Percentiles rank a stretch among this genome's conserved stretches.
Evolutionary conservation across 352 stramenopile genomes (phyloP).

Genomic region (Pythium brachiatum): DNA sequence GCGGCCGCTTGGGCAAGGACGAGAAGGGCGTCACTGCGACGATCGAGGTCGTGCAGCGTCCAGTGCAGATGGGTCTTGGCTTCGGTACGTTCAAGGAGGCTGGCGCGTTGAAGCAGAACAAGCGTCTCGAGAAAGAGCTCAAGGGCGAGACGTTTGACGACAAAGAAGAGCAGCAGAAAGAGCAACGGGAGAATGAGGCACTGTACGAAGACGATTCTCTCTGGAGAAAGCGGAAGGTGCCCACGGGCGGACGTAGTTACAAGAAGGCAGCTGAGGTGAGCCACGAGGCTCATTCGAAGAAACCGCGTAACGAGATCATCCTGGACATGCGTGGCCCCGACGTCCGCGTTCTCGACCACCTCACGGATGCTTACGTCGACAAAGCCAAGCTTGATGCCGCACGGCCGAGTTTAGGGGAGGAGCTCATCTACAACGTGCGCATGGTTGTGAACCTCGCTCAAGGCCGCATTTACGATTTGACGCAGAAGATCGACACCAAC

Average conservation of each 20-base stretch:
- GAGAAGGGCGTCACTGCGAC: conserved; percentile 91
- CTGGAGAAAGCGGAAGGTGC: conserved; percentile 76
- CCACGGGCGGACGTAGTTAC: conserved; percentile 42
- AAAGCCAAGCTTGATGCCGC: conserved; percentile 37
- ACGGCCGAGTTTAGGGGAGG: conserved; percentile 81
- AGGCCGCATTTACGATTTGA: conserved; percentile 73
- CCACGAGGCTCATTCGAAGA: conserved; percentile 45
- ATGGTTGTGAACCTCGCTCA: conserved; percentile 86
- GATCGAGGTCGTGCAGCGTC: conserved; percentile 93
- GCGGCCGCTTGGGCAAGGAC: conserved; percentile 90
- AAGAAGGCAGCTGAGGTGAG: conserved; percentile 68
- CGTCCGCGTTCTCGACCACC: conserved; percentile 64
- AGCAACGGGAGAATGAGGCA: conserved; percentile 28
- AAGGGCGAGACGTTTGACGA: conserved; percentile 66
- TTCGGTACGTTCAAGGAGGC: conserved; percentile 94
- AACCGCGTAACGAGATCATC: conserved; percentile 65
- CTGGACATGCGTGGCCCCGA: conserved; percentile 89
- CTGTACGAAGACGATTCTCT: conserved; percentile 69
- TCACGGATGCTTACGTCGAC: conserved; percentile 66
- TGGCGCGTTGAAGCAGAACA: conserved; percentile 90
- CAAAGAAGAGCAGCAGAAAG: conserved; percentile 31
- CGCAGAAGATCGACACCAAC: conserved; percentile 62
- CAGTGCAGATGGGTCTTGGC: conserved; percentile 91
- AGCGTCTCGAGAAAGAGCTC: conserved; percentile 90
- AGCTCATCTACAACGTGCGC: conserved; percentile 90